Evolutionary conservation across 305 asterid species (phyloP).

Genomic region (Andrographis paniculata): DNA sequence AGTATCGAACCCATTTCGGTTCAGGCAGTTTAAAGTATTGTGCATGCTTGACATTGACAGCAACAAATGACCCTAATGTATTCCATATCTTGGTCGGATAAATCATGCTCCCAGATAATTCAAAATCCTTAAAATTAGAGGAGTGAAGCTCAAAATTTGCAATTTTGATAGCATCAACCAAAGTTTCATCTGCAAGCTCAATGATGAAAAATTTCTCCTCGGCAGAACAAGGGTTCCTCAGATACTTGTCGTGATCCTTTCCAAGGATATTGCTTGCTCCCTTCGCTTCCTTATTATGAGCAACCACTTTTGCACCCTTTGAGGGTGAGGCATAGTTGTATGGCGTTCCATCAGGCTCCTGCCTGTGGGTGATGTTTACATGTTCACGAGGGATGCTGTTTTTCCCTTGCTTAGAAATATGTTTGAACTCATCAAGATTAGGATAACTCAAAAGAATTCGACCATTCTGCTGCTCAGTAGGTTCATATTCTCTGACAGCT

Average conservation of each 20-base stretch:
- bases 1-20: conserved; percentile 87
- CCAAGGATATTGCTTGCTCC: conserved; percentile 80
- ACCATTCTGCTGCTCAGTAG: conserved; percentile 30
- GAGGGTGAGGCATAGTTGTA: conserved; percentile 87
- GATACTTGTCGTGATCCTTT: conserved; percentile 85
- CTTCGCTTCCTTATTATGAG: conserved; percentile 79
- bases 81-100: conserved; percentile 82
- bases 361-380: conserved; percentile 68
- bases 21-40: conserved; percentile 81
- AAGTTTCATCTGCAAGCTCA: conserved; percentile 84
- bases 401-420: conserved; percentile 47
- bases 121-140: conserved; percentile 78
- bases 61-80: conserved; percentile 60
- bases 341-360: conserved; percentile 84
- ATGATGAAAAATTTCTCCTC: conserved; percentile 61
- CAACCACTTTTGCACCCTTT: conserved; percentile 93
- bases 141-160: conserved; percentile 93
- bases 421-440: conserved; percentile 72
- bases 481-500: conserved; percentile 18
- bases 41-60: conserved; percentile 76
- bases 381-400: conserved; percentile 37
- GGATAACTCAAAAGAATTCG: conserved; percentile 49
- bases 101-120: conserved; percentile 65
- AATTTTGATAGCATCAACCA: conserved; percentile 78
- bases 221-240: conserved; percentile 82